Evolutionary conservation across 164 flowering plant genomes (phyloP).

Genomic region (Annona squamosa): DNA sequence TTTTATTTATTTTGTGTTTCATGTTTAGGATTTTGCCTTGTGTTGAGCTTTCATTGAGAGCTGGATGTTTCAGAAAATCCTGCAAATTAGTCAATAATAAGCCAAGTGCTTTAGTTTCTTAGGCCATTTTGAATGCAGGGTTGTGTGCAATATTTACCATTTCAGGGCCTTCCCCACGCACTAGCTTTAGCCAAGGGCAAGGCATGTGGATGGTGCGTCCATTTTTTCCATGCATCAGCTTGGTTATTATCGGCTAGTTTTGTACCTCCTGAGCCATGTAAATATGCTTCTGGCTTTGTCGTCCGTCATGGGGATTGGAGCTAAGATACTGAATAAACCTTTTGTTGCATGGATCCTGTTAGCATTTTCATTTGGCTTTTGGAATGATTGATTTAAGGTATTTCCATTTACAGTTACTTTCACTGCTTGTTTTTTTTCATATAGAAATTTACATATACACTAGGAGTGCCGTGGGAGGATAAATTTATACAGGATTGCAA

Average conservation of each 20-base stretch:
- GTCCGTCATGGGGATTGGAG: neutral
- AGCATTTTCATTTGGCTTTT: neutral
- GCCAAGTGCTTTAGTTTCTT: too few relatives aligned
- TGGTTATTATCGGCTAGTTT: neutral
- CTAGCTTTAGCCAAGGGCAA: neutral
- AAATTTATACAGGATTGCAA: neutral
- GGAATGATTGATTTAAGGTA: neutral
- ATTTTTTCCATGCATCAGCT: neutral
- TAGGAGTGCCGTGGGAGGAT: neutral
- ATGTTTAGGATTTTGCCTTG: too few relatives aligned
- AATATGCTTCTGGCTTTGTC: neutral
- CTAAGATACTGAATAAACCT: neutral
- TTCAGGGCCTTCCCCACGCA: too few relatives aligned
- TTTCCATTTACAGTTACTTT: neutral
- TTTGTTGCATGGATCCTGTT: neutral
- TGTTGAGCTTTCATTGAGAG: too few relatives aligned
- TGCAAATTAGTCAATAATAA: too few relatives aligned
- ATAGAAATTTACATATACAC: too few relatives aligned
- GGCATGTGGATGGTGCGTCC: neutral
- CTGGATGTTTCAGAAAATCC: too few relatives aligned
- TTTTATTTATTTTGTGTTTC: too few relatives aligned
- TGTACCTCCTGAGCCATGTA: neutral
- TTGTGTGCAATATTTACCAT: too few relatives aligned
- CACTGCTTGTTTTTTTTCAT: too few relatives aligned
- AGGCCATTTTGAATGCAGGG: too few relatives aligned